phyloP scores from a whole-genome alignment of 1,139 yeast genomes.

The Kodamaea arcana region DNA sequence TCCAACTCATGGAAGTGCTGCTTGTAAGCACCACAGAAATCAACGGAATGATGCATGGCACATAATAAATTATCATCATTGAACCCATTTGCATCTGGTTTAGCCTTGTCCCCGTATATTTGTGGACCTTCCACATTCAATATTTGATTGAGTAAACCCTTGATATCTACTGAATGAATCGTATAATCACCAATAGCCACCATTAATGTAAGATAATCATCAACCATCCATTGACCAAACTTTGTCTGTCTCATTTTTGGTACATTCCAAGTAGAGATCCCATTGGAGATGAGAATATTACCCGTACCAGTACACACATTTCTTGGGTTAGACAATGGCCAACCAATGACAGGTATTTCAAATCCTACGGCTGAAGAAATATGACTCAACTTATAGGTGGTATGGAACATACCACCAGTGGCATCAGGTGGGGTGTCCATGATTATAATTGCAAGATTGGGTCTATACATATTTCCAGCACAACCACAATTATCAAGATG shows the following conservation, averaged over 20 bases:
- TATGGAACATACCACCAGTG: conserved; percentile 2
- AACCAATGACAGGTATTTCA: conserved; percentile 19
- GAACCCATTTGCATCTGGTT: conserved; percentile 14
- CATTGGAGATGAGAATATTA: conserved; percentile 26
- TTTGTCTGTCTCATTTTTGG: conserved; percentile 9
- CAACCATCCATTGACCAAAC: conserved; percentile 14
- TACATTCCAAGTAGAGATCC: conserved; percentile 23
- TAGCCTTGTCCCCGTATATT: not conserved
- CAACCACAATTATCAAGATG: conserved; percentile 26
- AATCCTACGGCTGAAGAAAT: conserved; percentile 36
- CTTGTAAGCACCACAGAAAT: conserved; percentile 21
- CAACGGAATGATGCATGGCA: conserved; percentile 23
- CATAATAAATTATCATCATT: conserved; percentile 30
- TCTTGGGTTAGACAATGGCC: conserved; percentile 15
- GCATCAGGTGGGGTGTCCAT: conserved; percentile 12
- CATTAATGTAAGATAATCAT: conserved; percentile 30
- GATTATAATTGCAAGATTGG: conserved; percentile 22
- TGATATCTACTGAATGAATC: conserved; percentile 28
- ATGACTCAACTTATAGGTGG: conserved; percentile 18
- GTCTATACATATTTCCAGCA: conserved; percentile 22
- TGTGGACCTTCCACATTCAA: conserved; percentile 10
- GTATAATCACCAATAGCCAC: conserved; percentile 36
- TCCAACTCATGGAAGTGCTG: conserved; percentile 11
- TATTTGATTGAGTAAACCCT: conserved; percentile 25
- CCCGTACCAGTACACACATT: conserved; percentile 13